These are phyloP conservation scores for Theobroma grandiflorum DNA, from an alignment of 441 rosid species.

Conservation along the genomic window DNA sequence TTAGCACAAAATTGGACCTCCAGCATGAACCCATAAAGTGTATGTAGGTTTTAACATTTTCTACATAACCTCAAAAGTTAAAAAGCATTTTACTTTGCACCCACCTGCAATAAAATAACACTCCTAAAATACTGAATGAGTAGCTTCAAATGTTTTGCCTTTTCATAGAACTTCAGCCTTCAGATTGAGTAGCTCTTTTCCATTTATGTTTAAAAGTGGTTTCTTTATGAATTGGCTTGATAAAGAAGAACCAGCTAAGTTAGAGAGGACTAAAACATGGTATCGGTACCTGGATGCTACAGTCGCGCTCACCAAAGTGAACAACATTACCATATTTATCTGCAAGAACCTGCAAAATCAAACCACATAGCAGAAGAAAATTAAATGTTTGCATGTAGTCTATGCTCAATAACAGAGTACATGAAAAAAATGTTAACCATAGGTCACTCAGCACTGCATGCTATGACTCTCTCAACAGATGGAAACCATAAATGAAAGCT, in stretches of 20 bases:
- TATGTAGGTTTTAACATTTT: no score
- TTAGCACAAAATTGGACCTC: no score
- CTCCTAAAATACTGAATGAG: neutral
- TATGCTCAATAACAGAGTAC: neutral
- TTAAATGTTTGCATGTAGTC: neutral
- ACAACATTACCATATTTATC: conserved; percentile 96
- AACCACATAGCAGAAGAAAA: neutral
- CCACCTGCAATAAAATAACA: no score
- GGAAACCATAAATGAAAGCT: neutral
- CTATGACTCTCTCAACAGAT: neutral
- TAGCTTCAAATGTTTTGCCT: neutral
- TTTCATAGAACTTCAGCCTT: conserved; percentile 6
- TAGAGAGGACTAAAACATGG: neutral
- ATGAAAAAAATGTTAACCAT: conserved; percentile 5
- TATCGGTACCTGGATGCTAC: conserved; percentile 90
- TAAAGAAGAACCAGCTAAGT: neutral
- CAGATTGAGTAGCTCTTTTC: conserved; percentile 2
- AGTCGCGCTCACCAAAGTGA: conserved; percentile 99
- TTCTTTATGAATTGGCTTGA: neutral
- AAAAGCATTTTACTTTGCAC: no score
- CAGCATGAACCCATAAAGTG: no score
- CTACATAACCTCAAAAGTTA: no score
- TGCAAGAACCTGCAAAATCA: conserved; percentile 77
- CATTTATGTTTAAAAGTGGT: neutral
- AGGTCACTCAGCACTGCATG: neutral